These are phyloP conservation scores for Aspergillus egyptiacus DNA, from an alignment of 495 filamentous ascomycete species.

Conservation along the genomic window DNA sequence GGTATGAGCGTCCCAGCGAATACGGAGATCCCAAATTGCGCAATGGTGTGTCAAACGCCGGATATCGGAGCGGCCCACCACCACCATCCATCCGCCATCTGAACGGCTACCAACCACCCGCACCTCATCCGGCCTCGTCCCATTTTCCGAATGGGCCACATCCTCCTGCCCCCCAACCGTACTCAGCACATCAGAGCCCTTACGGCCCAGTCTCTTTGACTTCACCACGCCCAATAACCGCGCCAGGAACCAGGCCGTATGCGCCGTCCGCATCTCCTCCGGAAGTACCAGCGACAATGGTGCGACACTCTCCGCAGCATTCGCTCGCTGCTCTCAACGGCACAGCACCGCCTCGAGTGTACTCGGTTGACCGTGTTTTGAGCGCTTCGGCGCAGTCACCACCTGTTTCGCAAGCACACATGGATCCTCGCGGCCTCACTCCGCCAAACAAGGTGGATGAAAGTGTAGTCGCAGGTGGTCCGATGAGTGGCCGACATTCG, in stretches of 20 bases:
- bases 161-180: conserved; percentile 36
- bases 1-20: conserved; percentile 33
- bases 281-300: conserved; percentile 36
- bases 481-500: conserved; percentile 25
- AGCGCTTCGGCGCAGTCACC: conserved; percentile 34
- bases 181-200: conserved; percentile 37
- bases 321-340: conserved; percentile 36
- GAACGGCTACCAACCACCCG: conserved; percentile 29
- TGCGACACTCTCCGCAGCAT: conserved; percentile 38
- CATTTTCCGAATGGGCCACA: conserved; percentile 31
- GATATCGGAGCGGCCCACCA: conserved; percentile 25
- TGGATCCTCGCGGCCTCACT: conserved; percentile 31
- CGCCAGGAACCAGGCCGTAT: conserved; percentile 32
- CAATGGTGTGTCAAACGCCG: conserved; percentile 32
- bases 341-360: conserved; percentile 33
- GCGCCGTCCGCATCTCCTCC: conserved; percentile 46
- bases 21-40: conserved; percentile 24
- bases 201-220: conserved; percentile 35
- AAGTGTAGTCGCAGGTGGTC: conserved; percentile 22
- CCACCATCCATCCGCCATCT: conserved; percentile 23
- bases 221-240: conserved; percentile 38
- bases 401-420: conserved; percentile 30
- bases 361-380: conserved; percentile 31
- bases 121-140: conserved; percentile 22
- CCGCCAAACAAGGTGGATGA: conserved; percentile 34